Base-by-base conservation (phyloP, 2,329 filamentous ascomycete genomes). In the Aspergillus tamarii region DNA sequence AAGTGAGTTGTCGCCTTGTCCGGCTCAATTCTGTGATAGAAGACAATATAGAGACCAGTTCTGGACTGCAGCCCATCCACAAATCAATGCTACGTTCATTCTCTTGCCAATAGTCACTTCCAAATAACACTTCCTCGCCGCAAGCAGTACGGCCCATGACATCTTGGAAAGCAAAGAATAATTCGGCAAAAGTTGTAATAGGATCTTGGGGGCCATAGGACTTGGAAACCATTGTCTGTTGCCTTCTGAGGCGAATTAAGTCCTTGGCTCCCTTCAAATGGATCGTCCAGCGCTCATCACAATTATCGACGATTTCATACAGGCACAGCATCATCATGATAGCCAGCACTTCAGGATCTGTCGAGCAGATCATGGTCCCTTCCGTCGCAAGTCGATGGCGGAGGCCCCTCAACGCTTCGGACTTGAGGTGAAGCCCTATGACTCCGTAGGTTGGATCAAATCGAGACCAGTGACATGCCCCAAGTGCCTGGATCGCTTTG, bases 151-250 rank as follows among this genome's bases (percentile, higher is more conserved):
- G 77, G 32, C 83, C 82, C 65, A 84, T 84, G 19, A 83, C 81
- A 63, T 84, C 83, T 63, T 84, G 83, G 16, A 83, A 84, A 4
- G 83, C 83, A 60, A 84, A 84, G 65, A 84, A 84, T 1, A 78
- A 75, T 64, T 84, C 82, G 0, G 81, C 71, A 57, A 78, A 78
- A 7, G 78, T 73, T 2, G 70, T 77, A 0, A 78, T 71, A n/a
- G 67, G 70, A 55, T 71, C 72, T 19, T 56, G 64, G 10, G 61
- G 28, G 28, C 59, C 46, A 8, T 67, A 68, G 21, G 68, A 32
- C 7, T 62, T 52, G 0, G 66, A 41, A 9, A 65, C 57, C 11
- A 59, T 28, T 14, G 60, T 59, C 19, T 67, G 66, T 39, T 76
- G 72, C 34, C 75, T 74, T 19, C 81, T 74, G 4, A 79, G 71